Evolutionary conservation across 805 yeast species (phyloP).

Genomic region (Saccharomycopsis sp.): DNA sequence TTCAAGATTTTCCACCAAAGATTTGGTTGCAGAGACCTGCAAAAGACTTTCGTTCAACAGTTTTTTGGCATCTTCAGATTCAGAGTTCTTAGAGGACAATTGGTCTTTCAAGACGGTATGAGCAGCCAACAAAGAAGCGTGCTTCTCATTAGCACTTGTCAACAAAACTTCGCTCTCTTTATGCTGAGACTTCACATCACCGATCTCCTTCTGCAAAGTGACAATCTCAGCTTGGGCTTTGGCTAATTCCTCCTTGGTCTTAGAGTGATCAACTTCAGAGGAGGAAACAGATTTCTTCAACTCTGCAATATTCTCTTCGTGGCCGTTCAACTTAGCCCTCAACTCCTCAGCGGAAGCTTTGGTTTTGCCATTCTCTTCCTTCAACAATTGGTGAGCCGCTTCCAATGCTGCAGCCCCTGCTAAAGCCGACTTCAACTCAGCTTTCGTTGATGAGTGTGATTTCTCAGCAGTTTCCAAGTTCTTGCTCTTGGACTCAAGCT

Average conservation of each 20-base stretch:
- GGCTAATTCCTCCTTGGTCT: slow-evolving; percentile 1
- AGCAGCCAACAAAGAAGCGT: no score
- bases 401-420: slow-evolving; percentile 17
- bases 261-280: background rate
- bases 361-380: slow-evolving; percentile 21
- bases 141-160: no score
- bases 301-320: background rate
- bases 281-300: background rate
- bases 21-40: no score
- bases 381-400: slow-evolving; percentile 22
- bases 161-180: no score
- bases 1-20: background rate
- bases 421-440: slow-evolving; percentile 10
- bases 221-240: slow-evolving; percentile 1
- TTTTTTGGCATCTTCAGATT: background rate
- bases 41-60: no score
- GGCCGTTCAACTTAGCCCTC: slow-evolving; percentile 2
- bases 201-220: slow-evolving; percentile 9
- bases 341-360: background rate
- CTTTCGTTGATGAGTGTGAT: background rate
- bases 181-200: slow-evolving; percentile 11
- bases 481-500: slow-evolving; percentile 8
- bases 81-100: no score
- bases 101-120: no score
- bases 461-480: background rate